Conservation (phyloP, 768 basidiomycete genomes). For the Kwoniella europaea region DNA sequence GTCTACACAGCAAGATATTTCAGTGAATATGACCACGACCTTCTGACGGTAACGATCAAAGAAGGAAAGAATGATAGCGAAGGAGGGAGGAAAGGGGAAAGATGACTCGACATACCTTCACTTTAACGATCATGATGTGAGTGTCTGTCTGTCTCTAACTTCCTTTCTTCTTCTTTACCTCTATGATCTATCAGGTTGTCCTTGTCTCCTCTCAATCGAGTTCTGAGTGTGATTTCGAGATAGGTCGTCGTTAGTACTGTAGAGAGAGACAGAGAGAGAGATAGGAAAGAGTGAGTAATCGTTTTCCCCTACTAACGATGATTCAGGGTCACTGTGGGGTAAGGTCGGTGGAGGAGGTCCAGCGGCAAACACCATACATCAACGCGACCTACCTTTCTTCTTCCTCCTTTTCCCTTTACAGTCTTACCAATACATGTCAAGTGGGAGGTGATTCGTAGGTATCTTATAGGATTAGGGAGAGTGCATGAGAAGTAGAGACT, state of each 20-base stretch:
- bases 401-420: not conserved
- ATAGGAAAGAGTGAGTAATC: slow-evolving; percentile 1
- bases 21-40: not conserved
- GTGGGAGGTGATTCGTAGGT: not conserved
- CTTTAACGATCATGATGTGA: slow-evolving; percentile 53
- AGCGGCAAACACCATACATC: slow-evolving; percentile 3
- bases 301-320: not conserved
- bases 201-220: not conserved
- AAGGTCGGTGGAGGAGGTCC: slow-evolving; percentile 27
- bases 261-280: not conserved
- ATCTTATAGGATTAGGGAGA: not conserved
- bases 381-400: not conserved
- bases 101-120: slow-evolving; percentile 50
- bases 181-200: not conserved
- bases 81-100: slow-evolving; percentile 8
- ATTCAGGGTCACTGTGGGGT: slow-evolving; percentile 23
- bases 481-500: not conserved
- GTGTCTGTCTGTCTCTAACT: not conserved
- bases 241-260: not conserved
- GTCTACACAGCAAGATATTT: slow-evolving; percentile 64
- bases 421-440: not conserved
- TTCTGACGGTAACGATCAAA: not conserved
- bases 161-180: not conserved
- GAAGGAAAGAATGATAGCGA: not conserved
- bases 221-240: not conserved